Evolutionary conservation across 345 rosid species (phyloP).

Genomic region (Populus euphratica): DNA sequence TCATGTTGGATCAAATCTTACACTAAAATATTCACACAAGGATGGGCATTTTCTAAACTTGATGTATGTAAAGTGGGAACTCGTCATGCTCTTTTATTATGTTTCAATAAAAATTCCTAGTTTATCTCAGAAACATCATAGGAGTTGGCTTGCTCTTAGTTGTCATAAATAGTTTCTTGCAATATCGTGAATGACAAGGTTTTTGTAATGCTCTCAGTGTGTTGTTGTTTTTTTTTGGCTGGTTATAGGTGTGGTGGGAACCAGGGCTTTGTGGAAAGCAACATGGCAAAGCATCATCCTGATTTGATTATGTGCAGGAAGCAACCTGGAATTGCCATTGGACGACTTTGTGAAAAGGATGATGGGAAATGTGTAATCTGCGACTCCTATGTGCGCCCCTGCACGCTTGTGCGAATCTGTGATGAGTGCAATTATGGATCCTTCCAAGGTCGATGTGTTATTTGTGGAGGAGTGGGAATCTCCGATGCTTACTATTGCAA

Average conservation of each 20-base stretch:
- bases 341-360: conserved; percentile 58
- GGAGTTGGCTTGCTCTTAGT: background rate
- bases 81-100: too few species aligned
- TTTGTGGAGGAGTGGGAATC: conserved; percentile 71
- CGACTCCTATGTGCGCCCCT: conserved; percentile 72
- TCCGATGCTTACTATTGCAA: conserved; percentile 73
- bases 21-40: too few species aligned
- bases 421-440: conserved; percentile 79
- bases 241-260: background rate
- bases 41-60: too few species aligned
- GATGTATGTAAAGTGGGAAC: too few species aligned
- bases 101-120: too few species aligned
- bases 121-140: too few species aligned
- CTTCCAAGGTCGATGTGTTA: conserved; percentile 69
- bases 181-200: background rate
- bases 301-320: conserved; percentile 74
- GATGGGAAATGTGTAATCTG: conserved; percentile 74
- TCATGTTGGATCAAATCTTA: too few species aligned
- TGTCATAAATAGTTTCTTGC: background rate
- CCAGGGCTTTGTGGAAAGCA: background rate
- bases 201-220: background rate
- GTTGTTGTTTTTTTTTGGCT: too few species aligned
- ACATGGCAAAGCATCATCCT: conserved; percentile 77
- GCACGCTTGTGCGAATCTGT: conserved; percentile 67
- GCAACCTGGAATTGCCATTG: conserved; percentile 75